Base-by-base conservation (phyloP, 495 filamentous ascomycete genomes). In the Xylaria sp. region DNA sequence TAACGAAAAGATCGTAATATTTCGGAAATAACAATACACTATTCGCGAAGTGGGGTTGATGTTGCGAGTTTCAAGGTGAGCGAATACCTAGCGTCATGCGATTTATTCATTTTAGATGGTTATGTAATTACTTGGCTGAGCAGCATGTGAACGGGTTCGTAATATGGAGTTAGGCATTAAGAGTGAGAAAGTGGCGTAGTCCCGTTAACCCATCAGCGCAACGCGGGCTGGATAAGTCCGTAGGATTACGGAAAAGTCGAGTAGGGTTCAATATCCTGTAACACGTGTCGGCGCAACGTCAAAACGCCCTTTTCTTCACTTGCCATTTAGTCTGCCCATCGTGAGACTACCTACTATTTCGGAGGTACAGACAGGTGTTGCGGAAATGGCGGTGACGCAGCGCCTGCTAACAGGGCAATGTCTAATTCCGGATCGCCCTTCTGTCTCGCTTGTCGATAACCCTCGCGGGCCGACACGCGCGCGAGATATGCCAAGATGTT, bases 401-500 rank as follows among this genome's bases (percentile, higher is more conserved):
- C 75, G 2, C 67, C 70, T 14, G 48, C 72, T n/a, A 76, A 55
- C 24, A 62, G 21, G 11, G 72, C 68, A 48, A 75, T 62, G 1
- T 79, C 75, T 69, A 84, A 74, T 11, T 74, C 81, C 3, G 81
- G 82, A 70, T 88, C 85, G 3, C 81, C 81, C 74, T 85, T 87
- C 72, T 75, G 72, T 78, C 82, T 82, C 1, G 84, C 84, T 35
- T 67, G 73, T 74, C 66, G 72, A 69, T 86, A 87, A 17, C 79
- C 82, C 31, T 82, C 80, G 67, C 86, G 76, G 58, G 68, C 53
- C 0, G 74, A 76, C 21, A 85, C 71, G 11, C 85, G 77, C 58
- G 77, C 62, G 64, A 89, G 75, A 77, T 85, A 91, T 12, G 29
- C 71, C 66, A 88, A 50, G 31, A 90, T 80, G 35, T 79, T 78